Evolutionary conservation across 768 basidiomycete species (phyloP).

Genomic region (Filobasidium floriforme): DNA sequence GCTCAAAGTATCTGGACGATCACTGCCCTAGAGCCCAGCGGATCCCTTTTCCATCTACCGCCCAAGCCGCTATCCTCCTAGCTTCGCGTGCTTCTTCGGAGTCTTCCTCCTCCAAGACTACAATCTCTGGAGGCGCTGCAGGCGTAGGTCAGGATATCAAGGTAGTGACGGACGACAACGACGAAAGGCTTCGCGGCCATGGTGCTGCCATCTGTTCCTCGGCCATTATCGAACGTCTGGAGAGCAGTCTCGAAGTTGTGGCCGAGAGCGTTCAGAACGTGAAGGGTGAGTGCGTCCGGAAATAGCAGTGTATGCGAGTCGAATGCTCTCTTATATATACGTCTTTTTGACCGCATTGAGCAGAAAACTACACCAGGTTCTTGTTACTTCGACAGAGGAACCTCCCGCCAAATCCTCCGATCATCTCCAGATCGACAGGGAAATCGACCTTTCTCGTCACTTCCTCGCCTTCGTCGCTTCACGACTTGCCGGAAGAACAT

Average conservation of each 20-base stretch:
- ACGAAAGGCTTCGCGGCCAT: not conserved
- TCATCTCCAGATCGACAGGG: constrained; percentile 4
- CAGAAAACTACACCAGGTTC: constrained; percentile 42
- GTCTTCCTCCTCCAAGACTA: not conserved
- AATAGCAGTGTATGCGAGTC: no score
- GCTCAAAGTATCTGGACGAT: constrained; percentile 29
- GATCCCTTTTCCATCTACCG: constrained; percentile 34
- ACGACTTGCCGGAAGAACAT: not conserved
- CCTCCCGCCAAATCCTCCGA: not conserved
- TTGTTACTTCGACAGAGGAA: constrained; percentile 28
- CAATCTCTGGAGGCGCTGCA: not conserved
- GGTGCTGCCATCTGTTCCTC: constrained; percentile 41
- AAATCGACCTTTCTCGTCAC: constrained; percentile 7
- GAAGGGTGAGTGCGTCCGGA: constrained; percentile 25
- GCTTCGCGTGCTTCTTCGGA: not conserved
- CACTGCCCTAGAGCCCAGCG: constrained; percentile 29
- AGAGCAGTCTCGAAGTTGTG: constrained; percentile 27
- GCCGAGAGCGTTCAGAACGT: constrained; percentile 34
- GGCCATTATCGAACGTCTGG: constrained; percentile 22
- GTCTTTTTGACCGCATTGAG: no score
- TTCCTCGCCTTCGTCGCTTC: not conserved
- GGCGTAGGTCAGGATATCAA: not conserved
- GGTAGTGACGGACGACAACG: not conserved
- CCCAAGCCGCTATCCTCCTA: constrained; percentile 33
- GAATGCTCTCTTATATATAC: no score